Percentiles rank a stretch among this genome's conserved stretches.
Conservation (phyloP, 2,329 filamentous ascomycete species). For the Cladophialophora immunda region DNA sequence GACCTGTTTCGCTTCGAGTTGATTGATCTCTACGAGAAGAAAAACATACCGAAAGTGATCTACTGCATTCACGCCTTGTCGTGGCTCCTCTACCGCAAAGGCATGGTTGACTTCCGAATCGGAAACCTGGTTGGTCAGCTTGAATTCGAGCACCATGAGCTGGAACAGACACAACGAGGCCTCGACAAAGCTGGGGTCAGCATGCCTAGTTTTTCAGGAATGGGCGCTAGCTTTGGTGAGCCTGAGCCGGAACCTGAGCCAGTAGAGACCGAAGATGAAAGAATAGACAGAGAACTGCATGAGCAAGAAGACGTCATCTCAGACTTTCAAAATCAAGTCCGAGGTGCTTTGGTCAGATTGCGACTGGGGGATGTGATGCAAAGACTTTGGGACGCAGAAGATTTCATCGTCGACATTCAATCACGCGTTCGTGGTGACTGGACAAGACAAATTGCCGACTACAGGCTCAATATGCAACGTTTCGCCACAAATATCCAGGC, state of each 20-base stretch:
- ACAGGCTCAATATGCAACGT: conserved; percentile 80
- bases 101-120: conserved; percentile 93
- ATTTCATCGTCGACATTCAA: conserved; percentile 81
- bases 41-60: conserved; percentile 99
- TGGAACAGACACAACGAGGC: conserved; percentile 96
- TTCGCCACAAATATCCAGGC: conserved; percentile 86
- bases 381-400: conserved; percentile 84
- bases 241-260: conserved; percentile 77
- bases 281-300: conserved; percentile 79
- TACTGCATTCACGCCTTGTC: conserved; percentile 98
- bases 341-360: conserved; percentile 81
- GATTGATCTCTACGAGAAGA: conserved; percentile 98
- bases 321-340: conserved; percentile 86
- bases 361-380: conserved; percentile 85
- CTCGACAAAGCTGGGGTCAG: conserved; percentile 92
- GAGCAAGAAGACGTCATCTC: conserved; percentile 76
- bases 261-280: conserved; percentile 86
- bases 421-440: conserved; percentile 88
- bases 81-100: conserved; percentile 95
- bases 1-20: conserved; percentile 97
- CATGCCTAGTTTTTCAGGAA: conserved; percentile 98
- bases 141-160: conserved; percentile 95
- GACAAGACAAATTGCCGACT: conserved; percentile 80
- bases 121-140: conserved; percentile 96
- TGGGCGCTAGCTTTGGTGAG: conserved; percentile 90